These are phyloP conservation scores for Ceratobasidium sp. DNA, from an alignment of 1,284 basidiomycete species.

Conservation along the genomic window DNA sequence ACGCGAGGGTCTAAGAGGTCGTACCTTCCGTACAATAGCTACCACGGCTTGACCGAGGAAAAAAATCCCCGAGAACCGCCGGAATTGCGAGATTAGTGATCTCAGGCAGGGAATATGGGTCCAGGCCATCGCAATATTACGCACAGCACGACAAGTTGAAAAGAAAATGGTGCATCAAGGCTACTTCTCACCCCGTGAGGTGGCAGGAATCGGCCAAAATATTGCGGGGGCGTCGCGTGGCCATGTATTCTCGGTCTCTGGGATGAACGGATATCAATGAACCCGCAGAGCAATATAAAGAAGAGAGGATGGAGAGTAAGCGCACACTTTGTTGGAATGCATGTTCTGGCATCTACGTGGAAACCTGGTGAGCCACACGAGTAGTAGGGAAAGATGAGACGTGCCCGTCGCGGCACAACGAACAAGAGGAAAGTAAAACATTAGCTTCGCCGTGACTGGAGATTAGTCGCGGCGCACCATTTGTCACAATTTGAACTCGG, in stretches of 20 bases:
- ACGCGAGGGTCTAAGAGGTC: background rate
- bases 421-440: slow-evolving; percentile 64
- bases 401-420: slow-evolving; percentile 86
- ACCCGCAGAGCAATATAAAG: background rate
- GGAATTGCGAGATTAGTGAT: slow-evolving; percentile 58
- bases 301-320: slow-evolving; percentile 40
- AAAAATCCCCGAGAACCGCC: slow-evolving; percentile 83
- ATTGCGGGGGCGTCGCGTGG: slow-evolving; percentile 96
- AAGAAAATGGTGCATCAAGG: background rate
- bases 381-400: slow-evolving; percentile 36
- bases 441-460: background rate
- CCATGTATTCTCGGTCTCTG: slow-evolving; percentile 99
- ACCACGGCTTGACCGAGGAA: slow-evolving; percentile 77
- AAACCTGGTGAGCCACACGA: background rate
- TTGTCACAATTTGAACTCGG: slow-evolving; percentile 76
- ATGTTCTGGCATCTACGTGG: slow-evolving; percentile 82
- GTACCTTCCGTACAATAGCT: slow-evolving; percentile 64
- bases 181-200: slow-evolving; percentile 71
- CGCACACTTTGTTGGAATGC: slow-evolving; percentile 88
- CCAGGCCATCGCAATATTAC: slow-evolving; percentile 75
- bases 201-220: slow-evolving; percentile 83
- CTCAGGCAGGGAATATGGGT: slow-evolving; percentile 66
- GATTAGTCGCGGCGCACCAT: slow-evolving; percentile 70
- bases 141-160: slow-evolving; percentile 55
- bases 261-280: slow-evolving; percentile 4